These are phyloP conservation scores for Tricholoma matsutake DNA, from an alignment of 768 basidiomycete species.

Conservation along the genomic window DNA sequence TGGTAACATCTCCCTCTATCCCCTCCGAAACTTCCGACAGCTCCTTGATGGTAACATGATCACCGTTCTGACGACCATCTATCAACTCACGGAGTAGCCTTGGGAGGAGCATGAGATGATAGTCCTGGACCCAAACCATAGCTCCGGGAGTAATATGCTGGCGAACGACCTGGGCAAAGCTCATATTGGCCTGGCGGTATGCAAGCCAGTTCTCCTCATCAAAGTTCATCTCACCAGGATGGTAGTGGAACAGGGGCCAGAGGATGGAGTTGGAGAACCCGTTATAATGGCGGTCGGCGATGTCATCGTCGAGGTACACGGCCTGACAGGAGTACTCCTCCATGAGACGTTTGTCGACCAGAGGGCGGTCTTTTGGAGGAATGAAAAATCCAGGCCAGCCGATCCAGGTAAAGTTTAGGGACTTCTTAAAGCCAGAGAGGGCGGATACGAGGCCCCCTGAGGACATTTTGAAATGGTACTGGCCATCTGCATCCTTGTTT, in stretches of 20 bases:
- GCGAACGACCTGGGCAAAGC: constrained; percentile 88
- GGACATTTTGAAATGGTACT: constrained; percentile 99
- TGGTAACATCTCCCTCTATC: constrained; percentile 48
- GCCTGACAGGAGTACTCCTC: constrained; percentile 97
- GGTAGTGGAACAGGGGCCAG: constrained; percentile 99
- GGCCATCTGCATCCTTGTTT: constrained; percentile 85
- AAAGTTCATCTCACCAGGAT: constrained; percentile 99
- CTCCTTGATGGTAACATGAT: constrained; percentile 58
- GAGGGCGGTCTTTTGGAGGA: constrained; percentile 84
- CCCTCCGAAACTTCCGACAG: constrained; percentile 72
- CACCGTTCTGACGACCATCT: constrained; percentile 59
- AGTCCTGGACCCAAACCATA: constrained; percentile 99
- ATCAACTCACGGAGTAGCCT: constrained; percentile 90
- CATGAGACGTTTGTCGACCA: constrained; percentile 89
- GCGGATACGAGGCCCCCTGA: constrained; percentile 97
- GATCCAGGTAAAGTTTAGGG: constrained; percentile 97
- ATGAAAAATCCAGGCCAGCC: constrained; percentile 96
- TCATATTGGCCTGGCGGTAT: constrained; percentile 94
- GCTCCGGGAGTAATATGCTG: constrained; percentile 77
- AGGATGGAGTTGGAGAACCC: constrained; percentile 99
- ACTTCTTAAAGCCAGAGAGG: constrained; percentile 97
- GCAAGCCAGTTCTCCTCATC: constrained; percentile 98
- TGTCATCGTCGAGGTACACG: constrained; percentile 95
- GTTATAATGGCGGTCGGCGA: constrained; percentile 98
- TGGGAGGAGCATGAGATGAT: constrained; percentile 96